Percentiles rank a stretch among this genome's conserved stretches.
phyloP scores from a whole-genome alignment of 192 early-diverging fungal species.

The Coemansia umbellata region DNA sequence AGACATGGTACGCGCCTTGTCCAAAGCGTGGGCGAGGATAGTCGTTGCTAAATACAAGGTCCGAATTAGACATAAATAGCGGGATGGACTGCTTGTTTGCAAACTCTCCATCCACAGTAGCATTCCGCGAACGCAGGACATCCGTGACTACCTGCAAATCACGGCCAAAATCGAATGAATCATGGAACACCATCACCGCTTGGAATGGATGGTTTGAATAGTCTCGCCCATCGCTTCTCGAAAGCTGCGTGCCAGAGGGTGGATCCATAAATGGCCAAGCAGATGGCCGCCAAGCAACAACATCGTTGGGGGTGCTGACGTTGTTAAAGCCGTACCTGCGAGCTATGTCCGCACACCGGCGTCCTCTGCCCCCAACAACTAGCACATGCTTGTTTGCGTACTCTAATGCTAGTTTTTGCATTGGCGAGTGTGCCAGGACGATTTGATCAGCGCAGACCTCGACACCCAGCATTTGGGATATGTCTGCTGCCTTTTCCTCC shows the following conservation, averaged over 20 bases:
- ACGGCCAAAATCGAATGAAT: constrained; percentile 83
- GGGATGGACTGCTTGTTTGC: constrained; percentile 57
- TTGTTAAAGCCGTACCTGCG: constrained; percentile 66
- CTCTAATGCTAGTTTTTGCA: constrained; percentile 59
- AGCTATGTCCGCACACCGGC: constrained; percentile 60
- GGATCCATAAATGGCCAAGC: constrained; percentile 64
- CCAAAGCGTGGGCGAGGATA: constrained; percentile 72
- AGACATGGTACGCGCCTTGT: constrained; percentile 76
- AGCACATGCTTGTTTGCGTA: constrained; percentile 66
- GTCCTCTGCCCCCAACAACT: constrained; percentile 67
- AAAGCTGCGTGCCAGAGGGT: constrained; percentile 1
- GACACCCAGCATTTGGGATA: constrained; percentile 56
- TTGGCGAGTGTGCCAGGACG: constrained; percentile 85
- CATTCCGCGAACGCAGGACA: constrained; percentile 59
- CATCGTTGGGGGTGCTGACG: constrained; percentile 63
- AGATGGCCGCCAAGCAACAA: constrained; percentile 58
- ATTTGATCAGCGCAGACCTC: constrained; percentile 62
- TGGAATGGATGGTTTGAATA: constrained; percentile 55
- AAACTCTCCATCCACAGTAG: constrained; percentile 55
- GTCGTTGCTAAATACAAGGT: constrained; percentile 81
- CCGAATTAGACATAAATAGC: constrained; percentile 75
- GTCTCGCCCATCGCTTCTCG: constrained; percentile 6
- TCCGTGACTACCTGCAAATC: constrained; percentile 81
- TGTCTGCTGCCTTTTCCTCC: constrained; percentile 63
- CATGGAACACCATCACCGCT: constrained; percentile 81